A percentile compares a stretch with the other conserved stretches of the same genome.
phyloP scores from a whole-genome alignment of 345 rosid genomes.

The Gossypium turneri region DNA sequence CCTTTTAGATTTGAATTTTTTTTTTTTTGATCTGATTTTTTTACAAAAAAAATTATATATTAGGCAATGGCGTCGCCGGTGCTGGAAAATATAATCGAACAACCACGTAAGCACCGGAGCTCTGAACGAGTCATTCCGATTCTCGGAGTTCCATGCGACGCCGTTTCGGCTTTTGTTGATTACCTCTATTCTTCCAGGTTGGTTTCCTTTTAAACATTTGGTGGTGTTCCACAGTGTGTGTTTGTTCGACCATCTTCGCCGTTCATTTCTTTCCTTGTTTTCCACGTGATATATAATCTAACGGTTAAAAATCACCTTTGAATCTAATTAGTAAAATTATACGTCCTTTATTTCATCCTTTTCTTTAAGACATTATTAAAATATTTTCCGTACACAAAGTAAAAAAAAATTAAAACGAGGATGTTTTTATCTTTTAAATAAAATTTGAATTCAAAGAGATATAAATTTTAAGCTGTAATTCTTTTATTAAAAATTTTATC shows the following conservation, averaged over 20 bases:
- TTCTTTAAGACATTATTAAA: background rate
- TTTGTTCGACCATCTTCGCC: background rate
- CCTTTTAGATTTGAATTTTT: background rate
- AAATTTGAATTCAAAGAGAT: too few relatives aligned
- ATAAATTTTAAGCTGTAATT: too few relatives aligned
- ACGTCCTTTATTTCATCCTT: conserved; percentile 6
- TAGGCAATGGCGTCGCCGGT: conserved; percentile 74
- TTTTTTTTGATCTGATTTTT: background rate
- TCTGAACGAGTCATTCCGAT: conserved; percentile 55
- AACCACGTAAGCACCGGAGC: conserved; percentile 46
- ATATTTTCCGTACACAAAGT: too few relatives aligned
- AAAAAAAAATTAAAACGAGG: too few relatives aligned
- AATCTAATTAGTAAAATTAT: background rate
- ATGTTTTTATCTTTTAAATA: too few relatives aligned
- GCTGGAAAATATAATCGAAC: conserved; percentile 50
- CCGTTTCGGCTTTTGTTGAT: conserved; percentile 61
- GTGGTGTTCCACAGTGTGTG: background rate
- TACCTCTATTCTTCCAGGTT: conserved; percentile 72
- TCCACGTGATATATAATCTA: conserved; percentile 21
- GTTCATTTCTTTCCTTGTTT: background rate
- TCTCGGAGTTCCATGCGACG: conserved; percentile 77
- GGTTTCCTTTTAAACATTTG: background rate
- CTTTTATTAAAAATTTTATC: too few relatives aligned
- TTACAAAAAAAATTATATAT: background rate
- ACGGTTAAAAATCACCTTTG: conserved; percentile 10